Base-by-base conservation (phyloP, 2,329 filamentous ascomycete genomes). In the Exophiala sp. region DNA sequence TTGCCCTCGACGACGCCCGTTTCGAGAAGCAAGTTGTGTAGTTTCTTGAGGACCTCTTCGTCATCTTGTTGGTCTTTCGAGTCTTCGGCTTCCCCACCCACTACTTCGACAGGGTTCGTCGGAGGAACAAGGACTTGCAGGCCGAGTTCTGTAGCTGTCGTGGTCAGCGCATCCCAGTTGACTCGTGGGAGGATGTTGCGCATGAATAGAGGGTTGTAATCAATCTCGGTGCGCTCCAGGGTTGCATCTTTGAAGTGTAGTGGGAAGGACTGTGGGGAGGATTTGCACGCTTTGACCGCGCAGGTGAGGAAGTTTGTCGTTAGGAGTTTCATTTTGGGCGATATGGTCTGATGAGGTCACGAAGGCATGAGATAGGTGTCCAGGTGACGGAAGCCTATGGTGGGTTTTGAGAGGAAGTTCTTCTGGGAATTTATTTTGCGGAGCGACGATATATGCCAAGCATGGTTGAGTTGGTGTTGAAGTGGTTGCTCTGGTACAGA, bases 221-320 rank as follows among this genome's bases (percentile, higher is more conserved):
- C 89, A 58, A 91, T 76, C 64, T 95, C 89, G 63, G 89, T 81
- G 65, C 91, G 85, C 63, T 91, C 91, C 20, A 99, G 85, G 70
- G 96, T 91, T 48, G 89, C 91, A 66, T 97, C 91, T 66, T 87
- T 87, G 52, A 94, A 92, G 71, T 97, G 94, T 12, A 99, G 81
- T 2, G 94, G 94, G 68, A 95, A 97, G 20, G 90, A 89, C 48
- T 81, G 76, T 5, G 86, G 78, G 32, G 86, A 85, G 53, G 84
- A 82, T 75, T 95, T 96, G 86, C 94, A 99, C 52, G 88, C 80
- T 79, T 96, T 97, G 69, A 95, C 88, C 58, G 94, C 92, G 78
- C 94, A 99, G 66, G 90, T 94, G 62, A 97, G 78, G 74, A 99
- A 99, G 75, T 97, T 97, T 66, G 95, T 86, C 57, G 91, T 96